phyloP scores from a whole-genome alignment of 331 rosid species.

The Malus hybrid region DNA sequence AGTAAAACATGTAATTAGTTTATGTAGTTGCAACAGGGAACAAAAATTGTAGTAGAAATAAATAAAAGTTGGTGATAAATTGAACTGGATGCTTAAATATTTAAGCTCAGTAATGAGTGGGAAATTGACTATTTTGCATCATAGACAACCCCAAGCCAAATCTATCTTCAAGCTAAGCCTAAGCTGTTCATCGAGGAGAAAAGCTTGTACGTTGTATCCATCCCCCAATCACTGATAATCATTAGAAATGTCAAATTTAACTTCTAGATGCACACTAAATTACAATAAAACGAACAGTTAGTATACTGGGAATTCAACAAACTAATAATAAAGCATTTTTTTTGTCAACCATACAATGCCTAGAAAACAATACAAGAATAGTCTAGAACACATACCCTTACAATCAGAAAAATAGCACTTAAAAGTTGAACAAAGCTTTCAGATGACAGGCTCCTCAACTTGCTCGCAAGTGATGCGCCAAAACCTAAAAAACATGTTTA shows the following conservation, averaged over 20 bases:
- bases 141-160: not conserved
- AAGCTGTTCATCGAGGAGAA: not conserved
- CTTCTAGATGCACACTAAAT: not conserved
- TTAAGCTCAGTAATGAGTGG: not conserved
- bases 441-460: slow-evolving; percentile 85
- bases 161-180: not conserved
- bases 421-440: slow-evolving; percentile 97
- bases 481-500: slow-evolving; percentile 50
- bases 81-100: not conserved
- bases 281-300: not conserved
- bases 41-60: not conserved
- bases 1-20: not conserved
- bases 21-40: not conserved
- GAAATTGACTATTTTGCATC: not conserved
- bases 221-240: not conserved
- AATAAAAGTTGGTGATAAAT: too few relatives aligned
- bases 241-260: not conserved
- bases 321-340: not conserved
- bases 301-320: not conserved
- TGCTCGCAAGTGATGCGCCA: slow-evolving; percentile 98
- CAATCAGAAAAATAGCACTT: slow-evolving; percentile 78
- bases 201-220: not conserved
- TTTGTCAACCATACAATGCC: not conserved
- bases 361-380: slow-evolving; percentile 11
- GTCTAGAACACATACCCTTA: slow-evolving; percentile 78